Base-by-base conservation (phyloP, 1,284 basidiomycete species). In the Coniophora puteana region DNA sequence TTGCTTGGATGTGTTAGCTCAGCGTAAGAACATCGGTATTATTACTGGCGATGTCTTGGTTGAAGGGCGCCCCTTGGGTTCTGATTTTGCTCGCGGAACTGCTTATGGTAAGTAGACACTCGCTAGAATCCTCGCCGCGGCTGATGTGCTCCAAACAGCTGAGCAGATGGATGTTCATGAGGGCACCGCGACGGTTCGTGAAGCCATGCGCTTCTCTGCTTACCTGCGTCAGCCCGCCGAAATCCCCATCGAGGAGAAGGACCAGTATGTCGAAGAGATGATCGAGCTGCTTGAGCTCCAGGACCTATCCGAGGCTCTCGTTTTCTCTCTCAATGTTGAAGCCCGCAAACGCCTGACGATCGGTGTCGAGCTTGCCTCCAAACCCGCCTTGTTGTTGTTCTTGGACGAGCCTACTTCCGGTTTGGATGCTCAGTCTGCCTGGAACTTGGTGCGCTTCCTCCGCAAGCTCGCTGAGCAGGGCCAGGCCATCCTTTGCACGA, bases 151-250 rank as follows among this genome's bases (percentile, higher is more conserved):
- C 27, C n/a, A 67, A 70, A 48, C 65, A 89, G 88, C 86, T 25
- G 86, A 92, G 56, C 90, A 93, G 64, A 83, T 87, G 77, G 91
- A 94, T 54, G 82, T 87, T 2, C 92, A 94, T 59, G 89, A 92
- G 62, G 84, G 61, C 45, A 91, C 87, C 10, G 79, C 90, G 11
- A 87, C 88, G 11, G 87, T 95, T 31, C 83, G 93, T 17, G 93
- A 96, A 59, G 92, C 93, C 2, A 74, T 96, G 55, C 77, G 83
- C 11, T 95, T 96, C 71, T 90, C 86, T 8, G 93, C 93, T 0
- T 79, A 92, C 57, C 74, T 96, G 18, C 81, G 93, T n/a, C 93
- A 96, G 57, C 88, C 91, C 2, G 72, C 74, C 3, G 66, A 76
- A 38, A 72, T 92, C 14, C 59, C 89, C 1, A 74, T 77, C 49